Evolutionary conservation across 1,284 basidiomycete species (phyloP).

Genomic region (Grifola frondosa): DNA sequence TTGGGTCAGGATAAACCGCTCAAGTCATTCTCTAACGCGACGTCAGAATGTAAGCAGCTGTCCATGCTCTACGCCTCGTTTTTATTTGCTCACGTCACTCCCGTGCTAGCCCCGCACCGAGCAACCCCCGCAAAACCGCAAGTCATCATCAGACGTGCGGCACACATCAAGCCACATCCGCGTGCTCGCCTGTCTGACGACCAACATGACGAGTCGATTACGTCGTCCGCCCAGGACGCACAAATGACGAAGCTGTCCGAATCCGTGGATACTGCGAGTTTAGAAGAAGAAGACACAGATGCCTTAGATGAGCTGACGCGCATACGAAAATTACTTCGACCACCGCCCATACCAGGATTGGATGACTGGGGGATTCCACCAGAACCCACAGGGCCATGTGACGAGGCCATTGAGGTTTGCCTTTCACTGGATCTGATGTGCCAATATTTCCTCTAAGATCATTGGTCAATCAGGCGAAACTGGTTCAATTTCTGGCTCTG

Average conservation of each 20-base stretch:
- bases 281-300: constrained; percentile 23
- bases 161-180: constrained; percentile 45
- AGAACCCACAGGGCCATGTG: constrained; percentile 51
- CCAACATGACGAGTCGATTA: constrained; percentile 20
- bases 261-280: constrained; percentile 22
- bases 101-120: not conserved
- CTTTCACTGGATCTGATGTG: constrained; percentile 32
- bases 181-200: constrained; percentile 51
- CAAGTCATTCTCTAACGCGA: constrained; percentile 38
- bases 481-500: constrained; percentile 71
- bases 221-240: constrained; percentile 1
- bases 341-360: constrained; percentile 59
- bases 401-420: constrained; percentile 60
- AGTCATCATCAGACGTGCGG: constrained; percentile 57
- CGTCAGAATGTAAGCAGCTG: constrained; percentile 47
- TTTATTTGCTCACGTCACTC: not conserved
- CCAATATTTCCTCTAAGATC: not conserved
- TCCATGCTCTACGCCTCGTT: not conserved
- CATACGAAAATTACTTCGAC: constrained; percentile 59
- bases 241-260: constrained; percentile 7
- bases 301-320: constrained; percentile 44
- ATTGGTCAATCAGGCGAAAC: constrained; percentile 84
- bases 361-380: constrained; percentile 81
- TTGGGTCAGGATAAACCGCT: constrained; percentile 64
- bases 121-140: constrained; percentile 43